phyloP scores from a whole-genome alignment of 192 early-diverging fungal genomes.

The Backusella macrospora region DNA sequence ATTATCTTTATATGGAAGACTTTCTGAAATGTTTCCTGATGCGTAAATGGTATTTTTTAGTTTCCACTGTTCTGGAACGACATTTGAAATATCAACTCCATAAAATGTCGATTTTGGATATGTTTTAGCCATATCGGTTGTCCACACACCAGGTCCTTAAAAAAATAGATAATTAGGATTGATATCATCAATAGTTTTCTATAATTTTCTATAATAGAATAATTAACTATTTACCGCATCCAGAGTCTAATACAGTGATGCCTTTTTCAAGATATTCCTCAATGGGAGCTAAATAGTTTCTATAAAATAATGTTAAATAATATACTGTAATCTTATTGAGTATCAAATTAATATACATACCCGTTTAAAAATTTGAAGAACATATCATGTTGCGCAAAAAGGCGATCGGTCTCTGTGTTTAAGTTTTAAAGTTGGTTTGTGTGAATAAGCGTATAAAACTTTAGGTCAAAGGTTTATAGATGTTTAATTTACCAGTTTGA shows the following conservation, averaged over 20 bases:
- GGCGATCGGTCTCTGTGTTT: conserved; percentile 3
- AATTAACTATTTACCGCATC: conserved; percentile 19
- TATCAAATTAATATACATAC: not conserved
- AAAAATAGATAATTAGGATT: too few species aligned
- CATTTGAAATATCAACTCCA: conserved; percentile 50
- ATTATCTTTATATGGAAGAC: conserved; percentile 35
- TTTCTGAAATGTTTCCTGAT: conserved; percentile 21
- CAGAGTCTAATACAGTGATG: conserved; percentile 32
- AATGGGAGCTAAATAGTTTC: conserved; percentile 32
- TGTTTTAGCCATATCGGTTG: conserved; percentile 52
- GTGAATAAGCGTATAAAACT: too few species aligned
- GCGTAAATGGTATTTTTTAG: conserved; percentile 21
- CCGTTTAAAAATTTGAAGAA: conserved; percentile 14
- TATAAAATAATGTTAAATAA: not conserved
- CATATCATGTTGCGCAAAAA: conserved; percentile 12
- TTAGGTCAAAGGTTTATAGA: not conserved
- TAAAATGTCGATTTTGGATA: conserved; percentile 49
- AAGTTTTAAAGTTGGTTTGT: not conserved
- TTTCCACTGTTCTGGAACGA: conserved; percentile 32
- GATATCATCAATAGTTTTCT: too few species aligned
- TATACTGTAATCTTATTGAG: not conserved
- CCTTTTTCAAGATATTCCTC: conserved; percentile 20
- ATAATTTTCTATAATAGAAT: too few species aligned
- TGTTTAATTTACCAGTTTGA: conserved; percentile 37
- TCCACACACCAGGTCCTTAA: conserved; percentile 38